Evolutionary conservation across 768 basidiomycete species (phyloP).

Genomic region (Amanita rimosa): DNA sequence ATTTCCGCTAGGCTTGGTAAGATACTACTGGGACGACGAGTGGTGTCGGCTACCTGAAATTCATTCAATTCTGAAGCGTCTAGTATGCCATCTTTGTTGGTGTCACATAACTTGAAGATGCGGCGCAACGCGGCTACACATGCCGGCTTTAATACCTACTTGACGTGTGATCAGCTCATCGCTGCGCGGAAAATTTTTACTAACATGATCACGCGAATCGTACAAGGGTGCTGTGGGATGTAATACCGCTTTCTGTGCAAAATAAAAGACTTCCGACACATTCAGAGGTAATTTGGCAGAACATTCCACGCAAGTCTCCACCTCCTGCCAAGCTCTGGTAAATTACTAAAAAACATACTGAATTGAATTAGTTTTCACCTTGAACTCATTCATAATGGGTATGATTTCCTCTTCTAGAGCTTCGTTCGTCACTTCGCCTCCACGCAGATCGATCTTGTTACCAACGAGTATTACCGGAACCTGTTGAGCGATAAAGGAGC

Average conservation of each 20-base stretch:
- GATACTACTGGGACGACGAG: neutral
- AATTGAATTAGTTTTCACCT: slow-evolving; percentile 36
- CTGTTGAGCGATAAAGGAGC: slow-evolving; percentile 24
- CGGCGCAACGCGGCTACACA: slow-evolving; percentile 80
- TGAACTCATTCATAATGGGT: slow-evolving; percentile 99
- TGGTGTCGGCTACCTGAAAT: slow-evolving; percentile 66
- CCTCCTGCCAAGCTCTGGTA: slow-evolving; percentile 52
- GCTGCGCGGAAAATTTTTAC: slow-evolving; percentile 14
- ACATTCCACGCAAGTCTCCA: slow-evolving; percentile 96
- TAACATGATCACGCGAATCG: slow-evolving; percentile 88
- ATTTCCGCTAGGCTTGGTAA: slow-evolving; percentile 57
- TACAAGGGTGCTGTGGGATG: slow-evolving; percentile 96
- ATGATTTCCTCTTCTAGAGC: slow-evolving; percentile 90
- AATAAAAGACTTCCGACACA: slow-evolving; percentile 96
- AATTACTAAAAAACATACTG: slow-evolving; percentile 4
- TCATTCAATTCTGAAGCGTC: slow-evolving; percentile 90
- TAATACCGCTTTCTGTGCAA: slow-evolving; percentile 94
- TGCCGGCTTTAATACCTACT: slow-evolving; percentile 82
- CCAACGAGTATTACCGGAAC: slow-evolving; percentile 95
- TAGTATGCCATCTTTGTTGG: slow-evolving; percentile 87
- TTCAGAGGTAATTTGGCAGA: slow-evolving; percentile 88
- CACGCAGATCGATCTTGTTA: slow-evolving; percentile 95
- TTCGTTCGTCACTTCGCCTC: slow-evolving; percentile 89
- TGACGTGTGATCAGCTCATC: slow-evolving; percentile 7
- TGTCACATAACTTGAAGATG: slow-evolving; percentile 95